phyloP scores from a whole-genome alignment of 805 yeast species.

The Metschnikowia koreensis region DNA sequence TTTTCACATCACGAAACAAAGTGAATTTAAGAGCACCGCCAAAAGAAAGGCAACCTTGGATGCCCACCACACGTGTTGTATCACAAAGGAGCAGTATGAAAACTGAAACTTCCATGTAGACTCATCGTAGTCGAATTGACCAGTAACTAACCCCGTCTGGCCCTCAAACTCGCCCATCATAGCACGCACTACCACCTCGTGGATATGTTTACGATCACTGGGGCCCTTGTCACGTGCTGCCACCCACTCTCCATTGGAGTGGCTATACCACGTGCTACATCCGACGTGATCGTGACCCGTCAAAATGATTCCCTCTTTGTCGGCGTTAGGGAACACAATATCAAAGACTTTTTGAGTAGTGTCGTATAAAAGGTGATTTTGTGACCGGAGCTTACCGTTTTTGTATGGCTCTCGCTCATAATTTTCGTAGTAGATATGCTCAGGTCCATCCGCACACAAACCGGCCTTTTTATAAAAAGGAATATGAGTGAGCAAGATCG shows the following conservation, averaged over 20 bases:
- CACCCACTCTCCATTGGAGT: constrained; percentile 50
- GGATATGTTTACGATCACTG: constrained; percentile 40
- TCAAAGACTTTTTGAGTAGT: constrained; percentile 67
- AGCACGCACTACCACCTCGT: constrained; percentile 83
- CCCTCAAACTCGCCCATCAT: constrained; percentile 98
- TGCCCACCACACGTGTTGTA: constrained; percentile 97
- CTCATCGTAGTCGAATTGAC: constrained; percentile 48
- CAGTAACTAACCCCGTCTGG: constrained; percentile 80
- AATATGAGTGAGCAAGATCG: constrained; percentile 82
- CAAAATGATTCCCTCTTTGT: constrained; percentile 72
- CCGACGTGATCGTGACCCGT: constrained; percentile 98
- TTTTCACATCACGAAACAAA: constrained; percentile 1
- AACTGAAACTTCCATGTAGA: constrained; percentile 65
- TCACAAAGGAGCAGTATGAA: constrained; percentile 72
- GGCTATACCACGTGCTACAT: constrained; percentile 68
- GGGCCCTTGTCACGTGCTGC: constrained; percentile 45
- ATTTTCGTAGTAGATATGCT: constrained; percentile 45
- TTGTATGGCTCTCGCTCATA: constrained; percentile 64
- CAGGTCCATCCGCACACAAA: constrained; percentile 84
- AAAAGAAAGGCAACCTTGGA: constrained; percentile 52
- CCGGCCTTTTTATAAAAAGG: constrained; percentile 85
- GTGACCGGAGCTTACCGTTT: constrained; percentile 71
- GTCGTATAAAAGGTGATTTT: constrained; percentile 75
- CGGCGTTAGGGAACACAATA: constrained; percentile 61
- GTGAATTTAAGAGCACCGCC: constrained; percentile 30